Base-by-base conservation (phyloP, 139 green algal species). In the Haematococcus sp. region DNA sequence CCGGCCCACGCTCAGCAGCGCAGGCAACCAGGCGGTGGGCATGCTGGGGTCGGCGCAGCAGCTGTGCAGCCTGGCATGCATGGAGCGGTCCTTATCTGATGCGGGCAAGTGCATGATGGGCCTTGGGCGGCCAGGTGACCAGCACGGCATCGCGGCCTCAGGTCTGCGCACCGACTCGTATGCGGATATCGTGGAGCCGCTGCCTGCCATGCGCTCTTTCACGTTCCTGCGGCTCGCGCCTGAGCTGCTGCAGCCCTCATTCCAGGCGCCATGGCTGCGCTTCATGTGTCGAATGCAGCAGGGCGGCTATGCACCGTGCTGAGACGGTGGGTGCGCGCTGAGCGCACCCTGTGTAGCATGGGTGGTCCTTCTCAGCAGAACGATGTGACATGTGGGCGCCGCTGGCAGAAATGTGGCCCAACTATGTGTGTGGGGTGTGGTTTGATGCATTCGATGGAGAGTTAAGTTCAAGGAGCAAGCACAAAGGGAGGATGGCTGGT, bases 221-320 rank as follows among this genome's bases (percentile, higher is more conserved):
- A 97, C 91, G 27, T 97, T 97, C 68, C 67, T 97, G 72, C 77
- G 92, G 5, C 74, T 97, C 4, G 87, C 83, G 1, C 84, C 83
- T 15, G 89, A 94, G 59, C 88, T 97, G 76, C 76, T 94, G 74
- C 71, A 83, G 63, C 86, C 86, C 1, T 61, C 67, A 1, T 89
- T 86, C 71, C 77, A 91, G 35, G 69, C 15, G 1, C 35, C 81
- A 16, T 94, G 89, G 89, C 40, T 84, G 67, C 68, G 74, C 1
- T 93, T 94, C 71, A 88, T 94, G 88, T 23, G 59, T 0, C 66
- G 58, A 27, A 86, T 90, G 81, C 72, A 73, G 61, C 61, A 68
- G 61, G 61, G 40, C 40, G 40, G 40, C 40, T 49, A 49, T 11
- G 40, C 40, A 11, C 40, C 40, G 40, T 7, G 40, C 40, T 49